Base-by-base conservation (phyloP, 768 basidiomycete genomes). In the Termitomyces sp. region DNA sequence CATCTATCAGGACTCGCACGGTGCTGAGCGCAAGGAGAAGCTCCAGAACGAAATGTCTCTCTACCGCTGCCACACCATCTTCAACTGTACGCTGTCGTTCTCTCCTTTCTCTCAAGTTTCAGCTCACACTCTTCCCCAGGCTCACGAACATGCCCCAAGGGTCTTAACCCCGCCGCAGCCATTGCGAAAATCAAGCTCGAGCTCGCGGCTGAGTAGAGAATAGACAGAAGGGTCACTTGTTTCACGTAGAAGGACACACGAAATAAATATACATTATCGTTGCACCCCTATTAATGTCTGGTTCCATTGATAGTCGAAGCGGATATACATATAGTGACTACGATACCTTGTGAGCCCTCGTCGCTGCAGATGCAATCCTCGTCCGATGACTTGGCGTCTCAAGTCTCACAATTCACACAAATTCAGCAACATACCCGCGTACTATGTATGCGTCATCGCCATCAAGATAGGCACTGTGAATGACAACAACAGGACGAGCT, bases 61-160 rank as follows among this genome's bases (percentile, higher is more conserved):
- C 71, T 99, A 97, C 78, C 85, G 96, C 58, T 98, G 96, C 79
- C 96, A 98, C 75, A 98, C 96, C 50, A 98, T 97, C 77, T 97
- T 98, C 81, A 97, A 97, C 76, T 93, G 93, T 90, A 57, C 29
- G 81, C 72, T 47, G n/a, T 28, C 16, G 5, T 51, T 62, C 29
- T 33, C 5, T 29, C 29, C 39, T 50, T 16, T 42, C 8, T 26
- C 42, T 13, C 13, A 33, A 7, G 29, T 22, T 6, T 18, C 18
- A 18, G 3, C 28, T 33, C 3, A 41, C 6, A n/a, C 36, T 29
- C 36, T 24, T 13, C 31, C 4, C 13, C 60, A 87, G 90, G 92
- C 72, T 84, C 94, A 51, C 87, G 91, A 56, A 97, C 95, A n/a
- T 98, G 94, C 76, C 94, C 94, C 56, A 97, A 97, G 83, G 94